These are phyloP conservation scores for Neocatenulostroma microsporum DNA, from an alignment of 2,329 filamentous ascomycete genomes.

Conservation along the genomic window DNA sequence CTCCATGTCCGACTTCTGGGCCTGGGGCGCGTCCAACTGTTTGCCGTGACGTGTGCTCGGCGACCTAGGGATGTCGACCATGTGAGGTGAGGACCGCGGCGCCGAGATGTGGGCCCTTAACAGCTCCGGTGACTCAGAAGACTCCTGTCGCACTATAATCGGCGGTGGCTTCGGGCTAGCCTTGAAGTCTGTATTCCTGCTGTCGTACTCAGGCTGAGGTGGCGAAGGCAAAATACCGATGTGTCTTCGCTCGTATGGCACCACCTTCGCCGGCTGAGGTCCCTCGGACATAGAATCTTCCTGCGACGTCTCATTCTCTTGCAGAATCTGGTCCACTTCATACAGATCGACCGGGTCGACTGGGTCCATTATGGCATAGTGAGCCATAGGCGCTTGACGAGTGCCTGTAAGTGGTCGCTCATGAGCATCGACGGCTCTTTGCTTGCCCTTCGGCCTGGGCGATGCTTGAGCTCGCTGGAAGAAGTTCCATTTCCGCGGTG, in stretches of 20 bases:
- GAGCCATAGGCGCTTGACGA: conserved; percentile 32
- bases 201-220: conserved; percentile 7
- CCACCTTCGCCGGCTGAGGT: conserved; percentile 7
- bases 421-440: conserved; percentile 15
- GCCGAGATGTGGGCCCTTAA: conserved; percentile 16
- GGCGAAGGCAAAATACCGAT: conserved; percentile 22
- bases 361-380: conserved; percentile 51
- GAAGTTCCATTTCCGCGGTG: conserved; percentile 50
- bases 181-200: conserved; percentile 9
- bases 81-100: conserved; percentile 14
- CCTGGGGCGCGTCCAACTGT: not conserved
- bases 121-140: conserved; percentile 20
- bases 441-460: conserved; percentile 29
- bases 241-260: conserved; percentile 23
- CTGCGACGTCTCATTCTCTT: conserved; percentile 29
- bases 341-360: conserved; percentile 37
- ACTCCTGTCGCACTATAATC: conserved; percentile 18
- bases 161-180: conserved; percentile 12
- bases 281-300: conserved; percentile 15
- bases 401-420: too few species aligned
- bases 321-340: conserved; percentile 41
- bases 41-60: not conserved
- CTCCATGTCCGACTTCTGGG: not conserved
- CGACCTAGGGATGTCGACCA: conserved; percentile 15
- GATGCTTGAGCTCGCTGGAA: conserved; percentile 45